These are phyloP conservation scores for Paracamarosporium sp. DNA, from an alignment of 2,329 filamentous ascomycete genomes.

Conservation along the genomic window DNA sequence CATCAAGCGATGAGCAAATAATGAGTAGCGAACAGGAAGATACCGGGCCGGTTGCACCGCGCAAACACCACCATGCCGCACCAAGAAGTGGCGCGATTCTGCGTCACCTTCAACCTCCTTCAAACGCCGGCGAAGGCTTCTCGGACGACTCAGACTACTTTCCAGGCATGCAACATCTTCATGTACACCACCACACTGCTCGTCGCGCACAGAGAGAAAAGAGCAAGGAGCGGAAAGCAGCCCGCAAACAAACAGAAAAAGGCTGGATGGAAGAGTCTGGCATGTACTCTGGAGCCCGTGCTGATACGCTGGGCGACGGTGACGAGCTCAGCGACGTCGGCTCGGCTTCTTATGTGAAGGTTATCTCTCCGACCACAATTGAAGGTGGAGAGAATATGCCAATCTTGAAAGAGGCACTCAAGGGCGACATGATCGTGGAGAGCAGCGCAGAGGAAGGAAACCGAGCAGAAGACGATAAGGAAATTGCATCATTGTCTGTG, in stretches of 20 bases:
- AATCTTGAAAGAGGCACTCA: conserved; percentile 40
- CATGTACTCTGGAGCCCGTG: conserved; percentile 53
- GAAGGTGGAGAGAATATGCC: conserved; percentile 22
- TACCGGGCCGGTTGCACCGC: conserved; percentile 18
- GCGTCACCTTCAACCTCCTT: conserved; percentile 42
- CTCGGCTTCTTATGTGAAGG: conserved; percentile 1
- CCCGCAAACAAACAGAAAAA: conserved; percentile 41
- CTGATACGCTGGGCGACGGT: conserved; percentile 55
- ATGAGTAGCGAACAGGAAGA: conserved; percentile 24
- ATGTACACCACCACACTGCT: conserved; percentile 16
- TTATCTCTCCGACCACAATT: not conserved
- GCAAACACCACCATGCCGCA: conserved; percentile 25
- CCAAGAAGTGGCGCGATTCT: conserved; percentile 38
- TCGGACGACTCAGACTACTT: conserved; percentile 53
- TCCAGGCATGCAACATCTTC: conserved; percentile 43
- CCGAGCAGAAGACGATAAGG: conserved; percentile 22
- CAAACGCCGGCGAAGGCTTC: conserved; percentile 43
- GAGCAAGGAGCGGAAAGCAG: conserved; percentile 44
- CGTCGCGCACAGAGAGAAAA: conserved; percentile 36
- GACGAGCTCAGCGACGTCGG: conserved; percentile 32
- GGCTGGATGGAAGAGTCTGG: conserved; percentile 56
- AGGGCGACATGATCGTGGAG: conserved; percentile 43
- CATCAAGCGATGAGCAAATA: conserved; percentile 24
- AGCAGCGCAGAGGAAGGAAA: conserved; percentile 33
- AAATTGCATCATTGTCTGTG: conserved; percentile 8